A percentile compares a stretch with the other conserved stretches of the same genome.
phyloP scores from a whole-genome alignment of 495 filamentous ascomycete genomes.

The Podospora sp. region DNA sequence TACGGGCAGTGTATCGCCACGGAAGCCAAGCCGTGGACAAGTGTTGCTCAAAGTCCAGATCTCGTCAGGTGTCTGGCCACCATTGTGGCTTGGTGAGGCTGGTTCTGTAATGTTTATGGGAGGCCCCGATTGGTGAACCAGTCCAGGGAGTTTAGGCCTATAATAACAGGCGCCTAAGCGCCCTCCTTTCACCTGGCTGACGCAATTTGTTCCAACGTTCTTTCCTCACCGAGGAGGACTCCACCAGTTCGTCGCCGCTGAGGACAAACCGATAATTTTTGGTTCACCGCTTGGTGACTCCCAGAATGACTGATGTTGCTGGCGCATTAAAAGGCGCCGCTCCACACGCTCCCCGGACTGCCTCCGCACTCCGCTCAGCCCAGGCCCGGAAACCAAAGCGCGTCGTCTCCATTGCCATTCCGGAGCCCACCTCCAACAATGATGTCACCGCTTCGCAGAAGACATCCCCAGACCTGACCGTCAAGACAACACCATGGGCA shows the following conservation, averaged over 20 bases:
- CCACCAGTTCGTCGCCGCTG: constrained; percentile 15
- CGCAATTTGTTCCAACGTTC: constrained; percentile 7
- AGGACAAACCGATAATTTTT: constrained; percentile 12
- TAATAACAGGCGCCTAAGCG: constrained; percentile 14
- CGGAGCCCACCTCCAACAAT: constrained; percentile 23
- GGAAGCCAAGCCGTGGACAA: not conserved
- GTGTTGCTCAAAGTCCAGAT: not conserved
- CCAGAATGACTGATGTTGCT: constrained; percentile 33
- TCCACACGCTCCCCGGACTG: constrained; percentile 10
- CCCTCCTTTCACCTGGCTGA: not conserved
- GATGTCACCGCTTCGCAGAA: constrained; percentile 13
- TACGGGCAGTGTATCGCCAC: not conserved
- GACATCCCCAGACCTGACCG: constrained; percentile 21
- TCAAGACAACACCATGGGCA: constrained; percentile 35
- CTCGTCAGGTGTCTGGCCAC: not conserved
- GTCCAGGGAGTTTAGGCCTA: constrained; percentile 7
- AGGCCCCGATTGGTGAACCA: constrained; percentile 1
- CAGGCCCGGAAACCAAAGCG: constrained; percentile 23
- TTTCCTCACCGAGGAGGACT: constrained; percentile 26
- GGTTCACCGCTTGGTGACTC: not conserved
- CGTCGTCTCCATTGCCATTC: constrained; percentile 34
- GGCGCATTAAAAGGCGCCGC: constrained; percentile 10
- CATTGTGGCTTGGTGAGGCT: not conserved
- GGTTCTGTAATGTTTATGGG: not conserved
- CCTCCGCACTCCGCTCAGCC: constrained; percentile 31